Evolutionary conservation across 2,329 filamentous ascomycete species (phyloP).

Genomic region (Penicillium oxalicum): DNA sequence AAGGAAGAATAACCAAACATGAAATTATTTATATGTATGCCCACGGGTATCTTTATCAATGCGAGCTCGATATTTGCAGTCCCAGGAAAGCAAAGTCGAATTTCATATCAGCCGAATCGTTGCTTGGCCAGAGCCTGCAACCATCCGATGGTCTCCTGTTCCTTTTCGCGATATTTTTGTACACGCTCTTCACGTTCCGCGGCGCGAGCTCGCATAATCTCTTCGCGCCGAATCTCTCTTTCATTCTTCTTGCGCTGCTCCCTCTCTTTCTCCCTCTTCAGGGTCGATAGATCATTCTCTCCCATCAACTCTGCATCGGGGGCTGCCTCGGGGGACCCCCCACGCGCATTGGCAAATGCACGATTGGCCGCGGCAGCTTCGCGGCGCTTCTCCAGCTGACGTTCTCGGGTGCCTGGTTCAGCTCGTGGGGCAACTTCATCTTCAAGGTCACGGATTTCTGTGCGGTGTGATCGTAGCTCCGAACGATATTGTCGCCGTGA

Average conservation of each 20-base stretch:
- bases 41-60: too few relatives aligned
- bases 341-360: constrained; percentile 58
- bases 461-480: constrained; percentile 47
- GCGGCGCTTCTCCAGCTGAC: constrained; percentile 77
- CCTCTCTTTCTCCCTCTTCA: constrained; percentile 60
- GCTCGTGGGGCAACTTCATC: constrained; percentile 80
- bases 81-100: background rate
- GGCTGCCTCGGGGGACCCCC: constrained; percentile 60
- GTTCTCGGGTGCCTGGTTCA: constrained; percentile 74
- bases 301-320: constrained; percentile 70
- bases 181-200: constrained; percentile 77
- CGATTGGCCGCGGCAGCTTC: constrained; percentile 67
- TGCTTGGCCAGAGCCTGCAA: constrained; percentile 71
- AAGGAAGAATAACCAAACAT: too few relatives aligned
- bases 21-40: too few relatives aligned
- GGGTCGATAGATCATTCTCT: constrained; percentile 53
- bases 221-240: constrained; percentile 74
- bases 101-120: constrained; percentile 59
- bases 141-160: constrained; percentile 79
- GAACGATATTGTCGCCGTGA: constrained; percentile 35
- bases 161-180: constrained; percentile 64
- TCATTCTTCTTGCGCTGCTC: constrained; percentile 73
- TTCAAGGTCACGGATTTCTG: constrained; percentile 29
- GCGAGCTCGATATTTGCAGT: too few relatives aligned
- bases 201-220: constrained; percentile 65